Evolutionary conservation across 75 land plant species (phyloP).

Genomic region (Isoetes taiwanensis): DNA sequence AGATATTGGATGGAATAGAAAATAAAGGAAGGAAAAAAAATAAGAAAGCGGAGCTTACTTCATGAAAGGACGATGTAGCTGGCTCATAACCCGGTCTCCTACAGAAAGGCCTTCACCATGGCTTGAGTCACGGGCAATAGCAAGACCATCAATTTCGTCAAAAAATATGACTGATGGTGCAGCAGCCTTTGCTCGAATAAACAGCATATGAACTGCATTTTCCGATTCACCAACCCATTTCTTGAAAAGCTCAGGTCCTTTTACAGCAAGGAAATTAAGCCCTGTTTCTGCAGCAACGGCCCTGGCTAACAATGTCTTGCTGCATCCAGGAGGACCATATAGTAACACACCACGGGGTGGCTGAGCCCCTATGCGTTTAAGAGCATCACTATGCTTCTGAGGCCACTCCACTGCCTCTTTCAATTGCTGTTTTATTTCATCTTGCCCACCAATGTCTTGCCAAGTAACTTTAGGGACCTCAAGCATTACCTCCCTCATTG

Average conservation of each 20-base stretch:
- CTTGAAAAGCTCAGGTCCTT: conserved; percentile 94
- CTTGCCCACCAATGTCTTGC: conserved; percentile 92
- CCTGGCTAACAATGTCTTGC: conserved; percentile 92
- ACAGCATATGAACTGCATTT: conserved; percentile 73
- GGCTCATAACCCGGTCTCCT: conserved; percentile 87
- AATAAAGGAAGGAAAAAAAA: too few relatives aligned
- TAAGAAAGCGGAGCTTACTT: too few relatives aligned
- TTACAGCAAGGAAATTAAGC: conserved; percentile 85
- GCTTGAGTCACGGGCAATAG: conserved; percentile 55
- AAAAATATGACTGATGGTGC: conserved; percentile 91
- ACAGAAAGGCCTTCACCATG: conserved; percentile 60
- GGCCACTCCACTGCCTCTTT: conserved; percentile 95
- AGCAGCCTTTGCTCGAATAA: conserved; percentile 79
- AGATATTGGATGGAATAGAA: too few relatives aligned
- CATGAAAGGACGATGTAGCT: too few relatives aligned
- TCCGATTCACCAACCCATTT: conserved; percentile 99
- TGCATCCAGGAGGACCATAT: conserved; percentile 99
- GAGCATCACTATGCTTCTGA: conserved; percentile 62
- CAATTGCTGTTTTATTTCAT: conserved; percentile 58
- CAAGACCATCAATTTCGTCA: conserved; percentile 98
- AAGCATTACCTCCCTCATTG: conserved; percentile 96
- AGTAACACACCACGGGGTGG: conserved; percentile 71
- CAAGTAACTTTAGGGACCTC: conserved; percentile 91
- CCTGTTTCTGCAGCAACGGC: conserved; percentile 94
- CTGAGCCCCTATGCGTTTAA: conserved; percentile 60